phyloP scores from a whole-genome alignment of 1,284 basidiomycete genomes.

The Inonotus hispidus region DNA sequence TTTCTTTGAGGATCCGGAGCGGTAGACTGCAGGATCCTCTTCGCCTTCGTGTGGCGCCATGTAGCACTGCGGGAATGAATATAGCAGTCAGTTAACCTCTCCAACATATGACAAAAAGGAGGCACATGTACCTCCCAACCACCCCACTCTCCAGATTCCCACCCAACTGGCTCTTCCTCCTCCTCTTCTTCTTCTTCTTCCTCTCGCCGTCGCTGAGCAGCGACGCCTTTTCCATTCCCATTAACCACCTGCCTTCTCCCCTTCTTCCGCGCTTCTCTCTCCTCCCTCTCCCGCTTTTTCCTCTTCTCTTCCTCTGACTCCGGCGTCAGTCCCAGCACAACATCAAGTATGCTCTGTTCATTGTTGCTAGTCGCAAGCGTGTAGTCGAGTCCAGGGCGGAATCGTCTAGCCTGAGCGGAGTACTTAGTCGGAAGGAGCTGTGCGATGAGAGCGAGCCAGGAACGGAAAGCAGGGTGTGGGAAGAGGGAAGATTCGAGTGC shows the following conservation, averaged over 20 bases:
- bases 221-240: conserved; percentile 9
- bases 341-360: conserved; percentile 78
- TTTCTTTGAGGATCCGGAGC: conserved; percentile 54
- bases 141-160: conserved; percentile 80
- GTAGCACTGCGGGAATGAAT: conserved; percentile 58
- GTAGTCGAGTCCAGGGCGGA: conserved; percentile 92
- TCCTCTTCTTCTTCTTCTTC: conserved; percentile 22
- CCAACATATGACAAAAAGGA: conserved; percentile 14
- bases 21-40: conserved; percentile 92
- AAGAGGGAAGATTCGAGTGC: conserved; percentile 72
- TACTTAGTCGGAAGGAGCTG: conserved; percentile 72
- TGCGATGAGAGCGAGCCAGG: conserved; percentile 83
- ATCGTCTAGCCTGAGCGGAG: conserved; percentile 76
- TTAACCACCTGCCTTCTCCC: conserved; percentile 21
- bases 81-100: conserved; percentile 9
- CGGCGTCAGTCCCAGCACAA: conserved; percentile 88
- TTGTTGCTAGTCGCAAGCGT: conserved; percentile 91
- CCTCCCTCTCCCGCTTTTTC: conserved; percentile 23
- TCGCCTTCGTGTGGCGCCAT: conserved; percentile 92
- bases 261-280: conserved; percentile 21
- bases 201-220: conserved; percentile 21
- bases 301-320: conserved; percentile 39
- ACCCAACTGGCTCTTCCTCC: conserved; percentile 39
- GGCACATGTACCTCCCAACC: conserved; percentile 78
- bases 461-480: conserved; percentile 80